phyloP scores from a whole-genome alignment of 148 eudicot species.

The Fagopyrum tataricum region DNA sequence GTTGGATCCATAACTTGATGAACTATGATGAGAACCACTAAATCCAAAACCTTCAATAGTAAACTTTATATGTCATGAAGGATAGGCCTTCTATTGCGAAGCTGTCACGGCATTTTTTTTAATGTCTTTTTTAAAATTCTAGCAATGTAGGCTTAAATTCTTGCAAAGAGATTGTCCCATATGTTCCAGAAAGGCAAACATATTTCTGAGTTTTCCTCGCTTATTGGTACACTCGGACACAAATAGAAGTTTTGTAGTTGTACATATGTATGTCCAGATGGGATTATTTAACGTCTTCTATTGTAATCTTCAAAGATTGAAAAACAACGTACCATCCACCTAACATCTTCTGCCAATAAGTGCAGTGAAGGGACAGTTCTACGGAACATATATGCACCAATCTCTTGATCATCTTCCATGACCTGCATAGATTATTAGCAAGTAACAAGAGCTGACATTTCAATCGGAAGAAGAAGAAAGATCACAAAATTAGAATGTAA shows the following conservation, averaged over 20 bases:
- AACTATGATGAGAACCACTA: too few species aligned
- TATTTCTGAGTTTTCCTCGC: neutral
- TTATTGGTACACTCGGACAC: neutral
- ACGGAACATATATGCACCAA: constrained; percentile 96
- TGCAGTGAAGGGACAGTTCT: constrained; percentile 96
- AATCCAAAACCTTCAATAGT: neutral
- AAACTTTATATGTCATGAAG: neutral
- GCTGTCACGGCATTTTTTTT: too few species aligned
- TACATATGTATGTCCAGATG: neutral
- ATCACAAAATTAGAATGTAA: neutral
- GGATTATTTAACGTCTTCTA: neutral
- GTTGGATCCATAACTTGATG: neutral
- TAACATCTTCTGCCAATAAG: constrained; percentile 76
- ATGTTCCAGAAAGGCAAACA: neutral
- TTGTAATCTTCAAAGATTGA: neutral
- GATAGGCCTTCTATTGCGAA: neutral
- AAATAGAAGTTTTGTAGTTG: too few species aligned
- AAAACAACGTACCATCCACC: constrained; percentile 26
- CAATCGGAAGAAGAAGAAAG: neutral
- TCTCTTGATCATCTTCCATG: constrained; percentile 99
- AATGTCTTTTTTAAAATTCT: too few species aligned
- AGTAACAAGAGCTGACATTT: neutral
- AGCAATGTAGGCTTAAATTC: neutral
- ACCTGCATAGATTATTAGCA: constrained; percentile 40
- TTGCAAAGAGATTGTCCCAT: neutral